phyloP scores from a whole-genome alignment of 345 rosid genomes.

The Populus pruinosa region DNA sequence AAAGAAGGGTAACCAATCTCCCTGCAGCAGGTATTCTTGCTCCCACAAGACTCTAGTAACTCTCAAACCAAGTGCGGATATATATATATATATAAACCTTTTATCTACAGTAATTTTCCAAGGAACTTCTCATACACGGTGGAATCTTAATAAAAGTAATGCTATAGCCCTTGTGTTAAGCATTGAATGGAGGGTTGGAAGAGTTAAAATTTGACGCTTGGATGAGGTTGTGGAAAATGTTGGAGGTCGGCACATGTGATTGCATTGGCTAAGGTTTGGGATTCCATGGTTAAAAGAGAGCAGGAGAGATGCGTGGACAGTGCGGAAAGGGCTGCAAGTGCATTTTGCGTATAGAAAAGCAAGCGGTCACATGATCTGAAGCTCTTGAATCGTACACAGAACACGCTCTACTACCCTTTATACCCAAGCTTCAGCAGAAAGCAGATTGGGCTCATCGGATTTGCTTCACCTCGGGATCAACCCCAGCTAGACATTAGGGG shows the following conservation, averaged over 20 bases:
- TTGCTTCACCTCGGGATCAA: constrained; percentile 35
- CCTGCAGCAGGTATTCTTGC: too few relatives aligned
- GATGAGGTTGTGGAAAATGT: neutral
- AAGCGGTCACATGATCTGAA: constrained; percentile 34
- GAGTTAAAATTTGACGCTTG: too few relatives aligned
- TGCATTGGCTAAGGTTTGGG: constrained; percentile 7
- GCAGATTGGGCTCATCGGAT: constrained; percentile 12
- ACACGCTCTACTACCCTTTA: neutral
- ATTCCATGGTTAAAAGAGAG: constrained; percentile 8
- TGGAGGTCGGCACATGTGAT: neutral
- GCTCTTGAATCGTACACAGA: neutral
- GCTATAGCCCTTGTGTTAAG: neutral
- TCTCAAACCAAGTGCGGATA: too few relatives aligned
- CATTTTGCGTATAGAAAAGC: constrained; percentile 29
- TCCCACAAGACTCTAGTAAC: too few relatives aligned
- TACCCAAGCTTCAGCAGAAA: constrained; percentile 20
- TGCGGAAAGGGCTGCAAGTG: constrained; percentile 24
- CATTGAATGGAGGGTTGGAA: neutral
- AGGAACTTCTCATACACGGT: neutral
- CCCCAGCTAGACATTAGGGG: constrained; percentile 38
- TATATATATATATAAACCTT: too few relatives aligned
- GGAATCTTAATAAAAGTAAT: neutral
- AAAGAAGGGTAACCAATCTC: too few relatives aligned
- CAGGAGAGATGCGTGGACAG: constrained; percentile 2
- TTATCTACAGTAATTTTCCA: neutral